These are phyloP conservation scores for Podaxis carcinomalis DNA, from an alignment of 768 basidiomycete species.

Conservation along the genomic window DNA sequence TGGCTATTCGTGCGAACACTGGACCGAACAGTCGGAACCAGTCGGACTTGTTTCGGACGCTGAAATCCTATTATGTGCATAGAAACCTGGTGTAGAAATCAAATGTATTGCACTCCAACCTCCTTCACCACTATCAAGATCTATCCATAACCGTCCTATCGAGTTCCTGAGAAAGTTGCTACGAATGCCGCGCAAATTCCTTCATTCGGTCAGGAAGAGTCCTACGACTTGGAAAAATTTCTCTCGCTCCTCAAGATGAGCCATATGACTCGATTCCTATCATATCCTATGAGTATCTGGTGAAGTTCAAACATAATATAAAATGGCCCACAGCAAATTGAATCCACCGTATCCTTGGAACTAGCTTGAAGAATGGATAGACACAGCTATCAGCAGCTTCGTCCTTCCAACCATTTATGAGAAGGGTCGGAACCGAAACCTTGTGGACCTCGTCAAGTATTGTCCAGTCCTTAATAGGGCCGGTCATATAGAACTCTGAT, in stretches of 20 bases:
- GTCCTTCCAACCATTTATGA: slow-evolving; percentile 39
- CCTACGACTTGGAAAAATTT: slow-evolving; percentile 29
- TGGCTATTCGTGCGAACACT: not conserved
- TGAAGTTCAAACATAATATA: not conserved
- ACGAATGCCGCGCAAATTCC: not conserved
- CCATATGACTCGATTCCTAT: slow-evolving; percentile 34
- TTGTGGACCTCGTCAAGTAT: slow-evolving; percentile 39
- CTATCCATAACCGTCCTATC: not conserved
- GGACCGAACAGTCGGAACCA: not conserved
- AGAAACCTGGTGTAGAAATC: not conserved
- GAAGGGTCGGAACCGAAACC: slow-evolving; percentile 34
- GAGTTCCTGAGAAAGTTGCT: not conserved
- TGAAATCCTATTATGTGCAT: not conserved
- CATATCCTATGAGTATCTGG: not conserved
- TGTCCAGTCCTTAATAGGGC: slow-evolving; percentile 40
- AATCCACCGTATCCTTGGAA: slow-evolving; percentile 42
- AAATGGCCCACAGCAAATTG: slow-evolving; percentile 26
- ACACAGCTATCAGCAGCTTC: slow-evolving; percentile 33
- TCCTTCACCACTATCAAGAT: no score
- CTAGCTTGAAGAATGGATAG: slow-evolving; percentile 31
- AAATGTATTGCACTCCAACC: not conserved
- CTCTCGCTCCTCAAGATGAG: slow-evolving; percentile 38
- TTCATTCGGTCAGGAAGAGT: slow-evolving; percentile 22
- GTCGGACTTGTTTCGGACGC: not conserved
- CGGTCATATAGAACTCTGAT: slow-evolving; percentile 32